Evolutionary conservation across 1,139 yeast species (phyloP).

Genomic region (Citeromyces siamensis): DNA sequence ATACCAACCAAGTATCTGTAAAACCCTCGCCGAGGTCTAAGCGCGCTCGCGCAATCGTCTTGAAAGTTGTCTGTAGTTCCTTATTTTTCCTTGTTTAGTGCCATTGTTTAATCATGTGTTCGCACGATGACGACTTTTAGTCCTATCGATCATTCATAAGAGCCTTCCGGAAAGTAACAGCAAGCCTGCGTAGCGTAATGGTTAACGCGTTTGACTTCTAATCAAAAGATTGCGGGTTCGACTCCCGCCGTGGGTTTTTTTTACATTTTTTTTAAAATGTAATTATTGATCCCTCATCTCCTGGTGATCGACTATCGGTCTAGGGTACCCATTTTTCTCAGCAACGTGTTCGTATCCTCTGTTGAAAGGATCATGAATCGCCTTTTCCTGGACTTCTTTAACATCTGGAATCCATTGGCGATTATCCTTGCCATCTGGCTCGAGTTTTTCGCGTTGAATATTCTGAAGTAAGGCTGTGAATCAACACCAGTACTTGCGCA

Average conservation of each 20-base stretch:
- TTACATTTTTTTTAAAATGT: conserved; percentile 7
- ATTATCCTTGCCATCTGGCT: background rate
- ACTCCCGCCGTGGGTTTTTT: conserved; percentile 15
- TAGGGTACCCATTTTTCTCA: background rate
- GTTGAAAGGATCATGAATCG: background rate
- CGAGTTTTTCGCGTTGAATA: background rate
- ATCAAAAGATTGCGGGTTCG: conserved; percentile 17
- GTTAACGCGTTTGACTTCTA: conserved; percentile 17
- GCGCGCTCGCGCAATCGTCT: too few relatives aligned
- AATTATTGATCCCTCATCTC: conserved; percentile 2
- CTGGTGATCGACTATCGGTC: background rate
- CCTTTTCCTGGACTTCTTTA: conserved; percentile 1
- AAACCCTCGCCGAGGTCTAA: too few relatives aligned
- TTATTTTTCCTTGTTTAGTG: too few relatives aligned
- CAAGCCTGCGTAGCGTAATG: conserved; percentile 15
- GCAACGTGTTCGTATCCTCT: background rate
- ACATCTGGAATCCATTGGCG: background rate
- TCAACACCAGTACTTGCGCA: background rate
- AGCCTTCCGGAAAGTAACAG: too few relatives aligned
- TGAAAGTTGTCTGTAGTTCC: too few relatives aligned
- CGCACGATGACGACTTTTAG: too few relatives aligned
- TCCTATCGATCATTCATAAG: too few relatives aligned
- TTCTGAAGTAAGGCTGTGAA: background rate
- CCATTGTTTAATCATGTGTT: too few relatives aligned
- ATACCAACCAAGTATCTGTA: too few relatives aligned